Conservation (phyloP, 768 basidiomycete genomes). For the Suillus decipiens region DNA sequence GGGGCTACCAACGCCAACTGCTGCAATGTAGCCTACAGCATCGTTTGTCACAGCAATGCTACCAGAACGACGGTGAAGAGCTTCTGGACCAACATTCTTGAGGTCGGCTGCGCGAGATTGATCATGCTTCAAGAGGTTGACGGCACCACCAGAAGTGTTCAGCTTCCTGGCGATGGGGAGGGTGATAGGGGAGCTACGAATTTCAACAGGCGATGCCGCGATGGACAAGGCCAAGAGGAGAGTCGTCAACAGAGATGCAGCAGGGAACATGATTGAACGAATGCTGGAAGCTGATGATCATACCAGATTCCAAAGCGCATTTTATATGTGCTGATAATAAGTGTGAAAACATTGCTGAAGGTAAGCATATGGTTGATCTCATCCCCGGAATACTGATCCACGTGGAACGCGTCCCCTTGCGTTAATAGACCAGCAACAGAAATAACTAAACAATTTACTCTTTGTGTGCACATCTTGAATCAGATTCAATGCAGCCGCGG, state of each 20-base stretch:
- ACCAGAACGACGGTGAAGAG: constrained; percentile 19
- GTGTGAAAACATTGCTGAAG: not conserved
- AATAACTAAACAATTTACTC: not conserved
- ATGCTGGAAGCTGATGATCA: not conserved
- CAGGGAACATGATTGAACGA: constrained; percentile 33
- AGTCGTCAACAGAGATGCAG: not conserved
- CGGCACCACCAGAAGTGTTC: not conserved
- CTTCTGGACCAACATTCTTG: constrained; percentile 27
- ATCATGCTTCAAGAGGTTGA: constrained; percentile 48
- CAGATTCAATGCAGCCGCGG: not conserved
- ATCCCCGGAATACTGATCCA: not conserved
- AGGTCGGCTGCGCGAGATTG: constrained; percentile 49
- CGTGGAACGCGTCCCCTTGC: constrained; percentile 11
- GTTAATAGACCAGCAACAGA: not conserved
- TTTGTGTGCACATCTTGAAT: not conserved
- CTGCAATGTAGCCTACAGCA: constrained; percentile 34
- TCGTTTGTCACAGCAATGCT: constrained; percentile 45
- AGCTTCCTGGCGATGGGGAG: constrained; percentile 1
- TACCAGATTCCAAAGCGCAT: not conserved
- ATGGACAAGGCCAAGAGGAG: not conserved
- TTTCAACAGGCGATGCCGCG: not conserved
- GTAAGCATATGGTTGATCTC: constrained; percentile 18
- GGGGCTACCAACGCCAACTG: constrained; percentile 55
- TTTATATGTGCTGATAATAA: not conserved
- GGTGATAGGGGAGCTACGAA: not conserved